phyloP scores from a whole-genome alignment of 148 eudicot species.

The Diospyros kaki region DNA sequence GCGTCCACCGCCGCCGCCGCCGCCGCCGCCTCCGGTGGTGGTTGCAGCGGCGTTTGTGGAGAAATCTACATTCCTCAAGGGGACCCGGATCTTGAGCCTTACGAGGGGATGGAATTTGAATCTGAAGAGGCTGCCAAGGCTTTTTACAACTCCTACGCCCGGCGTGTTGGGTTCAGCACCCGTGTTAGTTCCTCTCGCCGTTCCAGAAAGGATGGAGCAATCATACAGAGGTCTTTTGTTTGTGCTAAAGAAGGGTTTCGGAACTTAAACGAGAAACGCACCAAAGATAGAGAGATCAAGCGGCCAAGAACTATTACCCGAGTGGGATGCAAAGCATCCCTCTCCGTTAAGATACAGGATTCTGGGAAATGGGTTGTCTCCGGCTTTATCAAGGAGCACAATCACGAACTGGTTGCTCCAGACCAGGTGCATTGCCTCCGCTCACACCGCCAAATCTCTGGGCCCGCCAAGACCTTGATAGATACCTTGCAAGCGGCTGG shows the following conservation, averaged over 20 bases:
- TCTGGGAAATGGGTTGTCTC: slow-evolving; percentile 62
- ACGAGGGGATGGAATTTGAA: slow-evolving; percentile 59
- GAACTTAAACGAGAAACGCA: slow-evolving; percentile 53
- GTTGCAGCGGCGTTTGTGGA: slow-evolving; percentile 12
- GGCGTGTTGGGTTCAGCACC: slow-evolving; percentile 63
- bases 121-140: slow-evolving; percentile 69
- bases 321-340: slow-evolving; percentile 52
- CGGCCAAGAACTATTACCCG: slow-evolving; percentile 51
- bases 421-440: slow-evolving; percentile 60
- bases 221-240: slow-evolving; percentile 56
- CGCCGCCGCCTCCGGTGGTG: background rate
- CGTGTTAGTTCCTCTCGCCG: slow-evolving; percentile 61
- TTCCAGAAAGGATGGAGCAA: slow-evolving; percentile 61
- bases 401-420: slow-evolving; percentile 53
- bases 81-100: slow-evolving; percentile 56
- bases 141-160: slow-evolving; percentile 53
- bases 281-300: slow-evolving; percentile 49
- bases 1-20: too few relatives aligned
- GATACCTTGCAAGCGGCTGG: slow-evolving; percentile 71
- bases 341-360: slow-evolving; percentile 54
- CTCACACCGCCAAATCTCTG: slow-evolving; percentile 56
- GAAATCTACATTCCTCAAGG: slow-evolving; percentile 34
- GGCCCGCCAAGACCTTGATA: slow-evolving; percentile 58
- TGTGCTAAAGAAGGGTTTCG: slow-evolving; percentile 66
- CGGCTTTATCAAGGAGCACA: slow-evolving; percentile 46